Percentiles rank a stretch among this genome's conserved stretches.
Evolutionary conservation across 331 rosid species (phyloP).

Genomic region (Phaseolus coccineus): DNA sequence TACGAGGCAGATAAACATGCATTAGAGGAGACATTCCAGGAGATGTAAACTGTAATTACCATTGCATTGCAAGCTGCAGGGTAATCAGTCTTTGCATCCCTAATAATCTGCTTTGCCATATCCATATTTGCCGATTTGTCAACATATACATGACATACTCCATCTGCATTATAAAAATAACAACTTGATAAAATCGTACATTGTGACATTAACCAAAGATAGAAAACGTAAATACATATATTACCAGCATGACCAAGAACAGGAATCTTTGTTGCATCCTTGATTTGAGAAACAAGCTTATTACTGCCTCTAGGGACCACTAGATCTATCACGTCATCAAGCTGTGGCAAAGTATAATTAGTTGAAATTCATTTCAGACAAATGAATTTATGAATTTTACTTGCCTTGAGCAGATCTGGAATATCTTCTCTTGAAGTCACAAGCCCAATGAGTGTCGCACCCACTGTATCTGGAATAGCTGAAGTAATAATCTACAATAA

Average conservation of each 20-base stretch:
- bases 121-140: slow-evolving; percentile 74
- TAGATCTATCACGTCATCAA: slow-evolving; percentile 86
- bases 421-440: slow-evolving; percentile 85
- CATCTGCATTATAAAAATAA: slow-evolving; percentile 59
- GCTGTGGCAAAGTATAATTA: slow-evolving; percentile 57
- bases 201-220: slow-evolving; percentile 5
- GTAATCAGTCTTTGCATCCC: slow-evolving; percentile 77
- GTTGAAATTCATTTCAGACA: slow-evolving; percentile 34
- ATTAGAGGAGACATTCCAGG: neutral
- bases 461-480: slow-evolving; percentile 68
- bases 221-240: slow-evolving; percentile 29
- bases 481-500: slow-evolving; percentile 71
- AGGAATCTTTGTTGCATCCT: slow-evolving; percentile 82
- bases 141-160: slow-evolving; percentile 80
- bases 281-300: slow-evolving; percentile 82
- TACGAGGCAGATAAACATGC: slow-evolving; percentile 18
- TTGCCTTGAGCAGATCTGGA: slow-evolving; percentile 84
- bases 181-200: slow-evolving; percentile 32
- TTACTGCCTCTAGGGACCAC: slow-evolving; percentile 92
- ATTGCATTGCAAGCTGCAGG: slow-evolving; percentile 84
- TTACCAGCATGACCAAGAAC: slow-evolving; percentile 94
- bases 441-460: slow-evolving; percentile 78
- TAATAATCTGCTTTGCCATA: slow-evolving; percentile 71
- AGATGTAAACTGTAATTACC: slow-evolving; percentile 56
- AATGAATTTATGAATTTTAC: slow-evolving; percentile 29